A percentile compares a stretch with the other conserved stretches of the same genome.
Conservation (phyloP, 73 alveolate species). For the Stentor coeruleus region DNA sequence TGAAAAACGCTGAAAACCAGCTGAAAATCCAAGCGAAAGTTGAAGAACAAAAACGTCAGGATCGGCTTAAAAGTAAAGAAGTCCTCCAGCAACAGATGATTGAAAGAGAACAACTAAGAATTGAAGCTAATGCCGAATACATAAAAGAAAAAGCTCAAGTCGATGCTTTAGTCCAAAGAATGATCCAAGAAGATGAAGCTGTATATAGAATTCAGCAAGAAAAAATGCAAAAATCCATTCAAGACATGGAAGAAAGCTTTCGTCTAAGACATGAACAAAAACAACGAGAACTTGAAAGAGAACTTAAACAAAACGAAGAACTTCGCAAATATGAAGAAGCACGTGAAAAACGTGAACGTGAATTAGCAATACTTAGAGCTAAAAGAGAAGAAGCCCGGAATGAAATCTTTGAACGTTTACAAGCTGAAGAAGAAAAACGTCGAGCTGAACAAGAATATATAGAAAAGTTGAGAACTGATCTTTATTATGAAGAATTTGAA, state of each 20-base stretch:
- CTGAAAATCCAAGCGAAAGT: constrained; percentile 4
- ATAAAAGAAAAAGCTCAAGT: constrained; percentile 54
- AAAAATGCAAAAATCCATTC: constrained; percentile 39
- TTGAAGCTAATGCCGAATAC: constrained; percentile 61
- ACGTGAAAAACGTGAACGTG: constrained; percentile 64
- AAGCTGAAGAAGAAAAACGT: constrained; percentile 64
- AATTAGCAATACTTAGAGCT: constrained; percentile 56
- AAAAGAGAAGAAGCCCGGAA: constrained; percentile 72
- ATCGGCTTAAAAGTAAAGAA: constrained; percentile 29
- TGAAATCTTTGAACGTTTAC: constrained; percentile 65
- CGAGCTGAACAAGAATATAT: constrained; percentile 80
- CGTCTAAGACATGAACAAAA: constrained; percentile 49
- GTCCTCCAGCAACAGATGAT: constrained; percentile 47
- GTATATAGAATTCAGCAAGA: background rate
- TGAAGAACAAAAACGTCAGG: constrained; percentile 35
- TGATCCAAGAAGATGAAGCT: constrained; percentile 56
- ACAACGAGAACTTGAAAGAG: constrained; percentile 55
- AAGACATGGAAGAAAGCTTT: constrained; percentile 66
- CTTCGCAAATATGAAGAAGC: constrained; percentile 58
- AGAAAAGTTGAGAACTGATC: constrained; percentile 80
- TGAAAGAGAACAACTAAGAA: constrained; percentile 43
- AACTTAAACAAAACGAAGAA: constrained; percentile 54
- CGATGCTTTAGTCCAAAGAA: constrained; percentile 42
- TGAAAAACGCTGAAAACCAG: constrained; percentile 43
- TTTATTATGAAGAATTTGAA: constrained; percentile 66